Percentiles rank a stretch among this genome's conserved stretches.
Conservation (phyloP, 768 basidiomycete genomes). For the Pleurotus cornucopiae region DNA sequence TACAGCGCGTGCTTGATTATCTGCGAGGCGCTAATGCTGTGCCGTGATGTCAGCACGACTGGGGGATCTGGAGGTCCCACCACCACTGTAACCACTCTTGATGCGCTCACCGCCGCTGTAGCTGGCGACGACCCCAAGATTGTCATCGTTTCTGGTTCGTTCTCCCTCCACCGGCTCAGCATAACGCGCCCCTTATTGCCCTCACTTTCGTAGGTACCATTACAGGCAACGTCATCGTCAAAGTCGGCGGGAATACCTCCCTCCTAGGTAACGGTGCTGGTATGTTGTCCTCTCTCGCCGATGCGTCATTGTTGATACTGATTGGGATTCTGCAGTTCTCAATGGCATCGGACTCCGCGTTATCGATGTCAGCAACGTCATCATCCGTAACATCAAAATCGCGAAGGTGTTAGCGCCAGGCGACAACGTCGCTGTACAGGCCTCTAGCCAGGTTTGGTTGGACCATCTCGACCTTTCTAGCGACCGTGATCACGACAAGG, state of each 20-base stretch:
- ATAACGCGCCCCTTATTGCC: no score
- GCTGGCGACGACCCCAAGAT: constrained; percentile 35
- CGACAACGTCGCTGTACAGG: constrained; percentile 41
- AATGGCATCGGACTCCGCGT: constrained; percentile 43
- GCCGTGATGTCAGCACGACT: constrained; percentile 25
- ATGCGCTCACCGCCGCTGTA: constrained; percentile 37
- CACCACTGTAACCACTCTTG: constrained; percentile 39
- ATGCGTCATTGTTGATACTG: no score
- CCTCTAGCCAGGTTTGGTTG: constrained; percentile 36
- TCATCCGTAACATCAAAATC: constrained; percentile 46
- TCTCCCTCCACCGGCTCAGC: no score
- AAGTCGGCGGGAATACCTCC: constrained; percentile 39
- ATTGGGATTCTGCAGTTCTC: constrained; percentile 25
- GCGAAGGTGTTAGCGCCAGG: constrained; percentile 44
- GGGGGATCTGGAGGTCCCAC: constrained; percentile 39
- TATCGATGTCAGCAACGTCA: constrained; percentile 36
- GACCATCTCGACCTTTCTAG: constrained; percentile 42
- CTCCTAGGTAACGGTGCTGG: constrained; percentile 28
- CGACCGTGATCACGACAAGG: constrained; percentile 41
- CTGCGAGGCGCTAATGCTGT: no score
- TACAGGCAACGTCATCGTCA: constrained; percentile 36
- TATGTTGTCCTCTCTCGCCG: neutral
- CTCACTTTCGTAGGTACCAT: constrained; percentile 14
- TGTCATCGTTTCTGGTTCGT: constrained; percentile 38
- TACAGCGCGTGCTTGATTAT: neutral